Evolutionary conservation across 441 rosid species (phyloP).

Genomic region (Pelargonium australe): DNA sequence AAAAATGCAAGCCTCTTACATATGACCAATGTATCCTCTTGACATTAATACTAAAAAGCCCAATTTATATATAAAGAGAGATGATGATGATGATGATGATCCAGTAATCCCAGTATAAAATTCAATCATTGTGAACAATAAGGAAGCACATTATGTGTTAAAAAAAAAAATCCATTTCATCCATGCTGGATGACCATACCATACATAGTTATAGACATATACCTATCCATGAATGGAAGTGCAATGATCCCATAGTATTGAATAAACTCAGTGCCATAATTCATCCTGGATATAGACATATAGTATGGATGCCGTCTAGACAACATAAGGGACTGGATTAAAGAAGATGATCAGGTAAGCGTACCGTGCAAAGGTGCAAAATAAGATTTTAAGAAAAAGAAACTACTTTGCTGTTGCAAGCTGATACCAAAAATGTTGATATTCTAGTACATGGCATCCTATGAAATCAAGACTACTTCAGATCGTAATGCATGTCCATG

Average conservation of each 20-base stretch:
- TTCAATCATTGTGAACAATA: background rate
- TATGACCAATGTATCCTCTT: background rate
- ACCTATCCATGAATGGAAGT: background rate
- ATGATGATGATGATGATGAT: background rate
- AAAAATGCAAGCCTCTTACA: background rate
- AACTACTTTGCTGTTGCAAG: background rate
- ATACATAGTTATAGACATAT: background rate
- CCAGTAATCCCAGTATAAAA: background rate
- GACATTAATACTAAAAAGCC: background rate
- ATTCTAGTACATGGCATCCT: background rate
- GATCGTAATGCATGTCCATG: background rate
- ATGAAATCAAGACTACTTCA: background rate
- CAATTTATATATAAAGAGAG: background rate
- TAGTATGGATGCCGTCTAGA: too few species aligned
- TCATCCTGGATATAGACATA: background rate
- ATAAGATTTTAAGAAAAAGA: background rate
- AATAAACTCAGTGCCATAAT: background rate
- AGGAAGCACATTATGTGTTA: background rate
- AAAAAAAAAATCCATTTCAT: background rate
- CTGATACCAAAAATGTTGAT: background rate
- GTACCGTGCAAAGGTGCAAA: background rate
- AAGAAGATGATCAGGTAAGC: background rate
- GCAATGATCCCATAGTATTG: background rate
- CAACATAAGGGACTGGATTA: background rate
- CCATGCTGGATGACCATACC: conserved; percentile 2